phyloP scores from a whole-genome alignment of 2,329 filamentous ascomycete genomes.

The Penicillium sp. region DNA sequence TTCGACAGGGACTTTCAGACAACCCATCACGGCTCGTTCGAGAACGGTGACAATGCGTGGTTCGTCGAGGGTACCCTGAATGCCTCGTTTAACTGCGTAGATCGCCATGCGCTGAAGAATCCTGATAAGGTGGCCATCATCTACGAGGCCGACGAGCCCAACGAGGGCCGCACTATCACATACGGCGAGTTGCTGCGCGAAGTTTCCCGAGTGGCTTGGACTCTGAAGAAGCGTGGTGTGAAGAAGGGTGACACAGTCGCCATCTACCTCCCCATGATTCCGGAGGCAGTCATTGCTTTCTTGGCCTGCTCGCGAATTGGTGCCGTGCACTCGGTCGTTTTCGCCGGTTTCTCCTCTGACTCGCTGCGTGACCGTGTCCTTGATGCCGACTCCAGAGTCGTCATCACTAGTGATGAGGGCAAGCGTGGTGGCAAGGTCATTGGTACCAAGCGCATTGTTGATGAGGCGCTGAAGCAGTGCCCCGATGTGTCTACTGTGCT shows the following conservation, averaged over 20 bases:
- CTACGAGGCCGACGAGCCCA: constrained; percentile 93
- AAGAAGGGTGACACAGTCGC: constrained; percentile 96
- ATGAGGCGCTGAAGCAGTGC: constrained; percentile 95
- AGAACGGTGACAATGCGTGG: constrained; percentile 85
- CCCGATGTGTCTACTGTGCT: constrained; percentile 82
- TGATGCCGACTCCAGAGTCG: constrained; percentile 85
- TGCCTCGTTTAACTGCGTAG: constrained; percentile 95
- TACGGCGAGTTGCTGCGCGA: constrained; percentile 92
- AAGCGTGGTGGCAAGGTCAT: constrained; percentile 97
- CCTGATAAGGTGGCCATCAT: constrained; percentile 94
- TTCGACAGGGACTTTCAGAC: constrained; percentile 94
- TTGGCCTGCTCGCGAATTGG: constrained; percentile 90
- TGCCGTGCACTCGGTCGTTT: constrained; percentile 95
- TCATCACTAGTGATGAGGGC: constrained; percentile 97
- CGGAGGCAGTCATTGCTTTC: constrained; percentile 88
- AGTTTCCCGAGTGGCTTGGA: constrained; percentile 83
- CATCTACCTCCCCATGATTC: constrained; percentile 98
- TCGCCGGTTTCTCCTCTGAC: constrained; percentile 95
- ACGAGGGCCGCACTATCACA: constrained; percentile 83
- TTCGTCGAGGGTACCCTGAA: constrained; percentile 93
- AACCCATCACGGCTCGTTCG: constrained; percentile 74
- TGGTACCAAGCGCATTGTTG: constrained; percentile 98
- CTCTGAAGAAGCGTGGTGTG: constrained; percentile 92
- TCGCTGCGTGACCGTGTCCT: constrained; percentile 93
- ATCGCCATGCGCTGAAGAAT: constrained; percentile 93